These are phyloP conservation scores for Phytophthora parvispora DNA, from an alignment of 352 stramenopile genomes.

Conservation along the genomic window DNA sequence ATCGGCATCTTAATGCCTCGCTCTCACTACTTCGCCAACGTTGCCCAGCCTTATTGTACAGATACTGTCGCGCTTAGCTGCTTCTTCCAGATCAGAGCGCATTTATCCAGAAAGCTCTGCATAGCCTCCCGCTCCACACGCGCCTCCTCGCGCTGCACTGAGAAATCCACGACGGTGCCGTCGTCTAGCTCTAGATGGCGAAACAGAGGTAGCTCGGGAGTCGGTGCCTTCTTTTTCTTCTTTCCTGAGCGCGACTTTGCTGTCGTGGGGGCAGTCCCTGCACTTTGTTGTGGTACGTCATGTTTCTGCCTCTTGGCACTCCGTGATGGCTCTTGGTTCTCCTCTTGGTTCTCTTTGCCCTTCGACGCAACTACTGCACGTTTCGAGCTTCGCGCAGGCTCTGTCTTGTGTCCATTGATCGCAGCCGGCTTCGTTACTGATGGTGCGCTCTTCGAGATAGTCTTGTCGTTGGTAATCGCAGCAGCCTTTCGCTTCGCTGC, in stretches of 20 bases:
- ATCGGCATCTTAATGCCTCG: conserved; percentile 4
- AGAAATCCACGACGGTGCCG: conserved; percentile 41
- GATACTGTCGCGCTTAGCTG: conserved; percentile 30
- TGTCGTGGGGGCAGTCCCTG: background rate
- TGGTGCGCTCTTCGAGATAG: conserved; percentile 1
- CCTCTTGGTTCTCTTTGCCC: conserved; percentile 8
- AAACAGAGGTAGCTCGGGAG: conserved; percentile 33
- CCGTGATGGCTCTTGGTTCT: conserved; percentile 8
- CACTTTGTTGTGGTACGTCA: conserved; percentile 5
- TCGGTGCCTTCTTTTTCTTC: conserved; percentile 26
- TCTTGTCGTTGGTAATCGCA: conserved; percentile 14
- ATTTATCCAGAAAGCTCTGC: conserved; percentile 39
- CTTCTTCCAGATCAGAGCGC: conserved; percentile 46
- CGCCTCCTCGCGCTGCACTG: conserved; percentile 36
- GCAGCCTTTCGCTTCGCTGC: conserved; percentile 19
- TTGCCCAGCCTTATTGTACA: conserved; percentile 33
- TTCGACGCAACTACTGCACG: conserved; percentile 2
- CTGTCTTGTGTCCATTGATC: conserved; percentile 5
- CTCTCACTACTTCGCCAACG: conserved; percentile 19
- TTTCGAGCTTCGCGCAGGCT: conserved; percentile 16
- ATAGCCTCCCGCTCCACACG: conserved; percentile 30
- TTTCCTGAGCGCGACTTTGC: conserved; percentile 20
- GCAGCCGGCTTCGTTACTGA: conserved; percentile 2
- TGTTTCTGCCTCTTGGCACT: conserved; percentile 35
- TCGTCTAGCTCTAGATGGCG: conserved; percentile 45